Evolutionary conservation across 768 basidiomycete genomes (phyloP).

Genomic region (Gloeopeniophorella convolvens): DNA sequence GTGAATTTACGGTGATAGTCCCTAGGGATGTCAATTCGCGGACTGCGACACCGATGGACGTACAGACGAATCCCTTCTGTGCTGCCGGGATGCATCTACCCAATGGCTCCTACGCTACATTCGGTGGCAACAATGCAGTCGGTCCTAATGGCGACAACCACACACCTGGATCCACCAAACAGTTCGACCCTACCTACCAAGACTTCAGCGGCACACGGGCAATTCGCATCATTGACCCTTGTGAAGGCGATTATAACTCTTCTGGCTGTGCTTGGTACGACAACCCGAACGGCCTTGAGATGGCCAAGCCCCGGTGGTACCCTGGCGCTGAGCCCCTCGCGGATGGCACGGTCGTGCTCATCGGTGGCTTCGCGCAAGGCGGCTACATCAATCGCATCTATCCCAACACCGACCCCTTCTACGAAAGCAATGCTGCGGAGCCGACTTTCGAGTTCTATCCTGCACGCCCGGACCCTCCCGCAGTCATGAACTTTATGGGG

Average conservation of each 20-base stretch:
- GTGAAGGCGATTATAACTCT: constrained; percentile 41
- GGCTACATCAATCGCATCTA: constrained; percentile 73
- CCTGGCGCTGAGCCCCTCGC: constrained; percentile 64
- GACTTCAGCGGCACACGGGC: constrained; percentile 76
- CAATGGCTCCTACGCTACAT: constrained; percentile 66
- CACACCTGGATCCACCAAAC: constrained; percentile 34
- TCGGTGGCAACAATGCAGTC: constrained; percentile 77
- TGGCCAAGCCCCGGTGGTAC: constrained; percentile 73
- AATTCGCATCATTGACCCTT: constrained; percentile 80
- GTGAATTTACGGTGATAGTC: neutral
- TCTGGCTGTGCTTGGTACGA: constrained; percentile 70
- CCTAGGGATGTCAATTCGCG: constrained; percentile 57
- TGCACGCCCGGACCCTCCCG: constrained; percentile 39
- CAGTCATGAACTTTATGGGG: constrained; percentile 59
- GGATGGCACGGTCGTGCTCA: constrained; percentile 72
- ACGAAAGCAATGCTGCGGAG: constrained; percentile 65
- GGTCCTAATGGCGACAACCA: constrained; percentile 58
- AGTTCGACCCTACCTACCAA: constrained; percentile 59
- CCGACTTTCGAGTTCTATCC: constrained; percentile 84
- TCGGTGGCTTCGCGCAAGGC: constrained; percentile 75
- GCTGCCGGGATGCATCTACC: constrained; percentile 78
- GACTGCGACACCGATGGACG: constrained; percentile 58
- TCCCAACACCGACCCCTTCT: constrained; percentile 59
- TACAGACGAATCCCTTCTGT: constrained; percentile 73
- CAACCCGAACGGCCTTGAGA: constrained; percentile 48